Conservation (phyloP, 1,284 basidiomycete genomes). For the Trametes versicolor region DNA sequence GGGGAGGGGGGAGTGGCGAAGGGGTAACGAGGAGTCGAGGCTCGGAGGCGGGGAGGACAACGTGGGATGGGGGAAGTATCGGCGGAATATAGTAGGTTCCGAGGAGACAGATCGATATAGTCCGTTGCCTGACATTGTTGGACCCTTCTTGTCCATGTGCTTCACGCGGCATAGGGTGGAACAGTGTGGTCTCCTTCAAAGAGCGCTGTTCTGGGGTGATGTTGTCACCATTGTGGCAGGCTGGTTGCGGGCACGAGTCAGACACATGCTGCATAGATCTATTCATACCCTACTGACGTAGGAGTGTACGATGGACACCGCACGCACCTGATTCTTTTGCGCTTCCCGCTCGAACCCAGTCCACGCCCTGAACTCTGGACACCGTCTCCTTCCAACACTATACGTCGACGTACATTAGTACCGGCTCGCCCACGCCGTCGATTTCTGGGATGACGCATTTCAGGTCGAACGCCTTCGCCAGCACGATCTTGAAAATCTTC, state of each 20-base stretch:
- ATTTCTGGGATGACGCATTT: constrained; percentile 98
- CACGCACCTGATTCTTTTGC: constrained; percentile 34
- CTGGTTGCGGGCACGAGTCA: constrained; percentile 19
- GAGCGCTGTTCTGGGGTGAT: constrained; percentile 22
- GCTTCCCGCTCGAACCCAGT: constrained; percentile 31
- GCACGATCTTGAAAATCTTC: constrained; percentile 98
- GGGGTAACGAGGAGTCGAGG: constrained; percentile 33
- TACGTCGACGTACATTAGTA: constrained; percentile 93
- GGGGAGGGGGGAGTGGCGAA: constrained; percentile 7
- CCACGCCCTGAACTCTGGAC: constrained; percentile 28
- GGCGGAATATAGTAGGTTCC: constrained; percentile 33
- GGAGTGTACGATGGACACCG: neutral
- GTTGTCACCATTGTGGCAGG: constrained; percentile 25
- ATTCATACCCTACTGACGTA: constrained; percentile 20
- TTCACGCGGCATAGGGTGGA: constrained; percentile 25
- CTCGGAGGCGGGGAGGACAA: constrained; percentile 18
- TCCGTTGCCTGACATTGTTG: constrained; percentile 32
- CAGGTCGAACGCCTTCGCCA: constrained; percentile 89
- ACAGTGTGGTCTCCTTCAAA: constrained; percentile 30
- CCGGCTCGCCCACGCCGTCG: constrained; percentile 92
- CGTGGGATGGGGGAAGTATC: constrained; percentile 27
- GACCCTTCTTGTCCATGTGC: constrained; percentile 33
- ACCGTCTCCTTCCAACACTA: constrained; percentile 44
- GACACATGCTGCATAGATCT: constrained; percentile 3
- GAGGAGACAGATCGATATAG: constrained; percentile 29